phyloP scores from a whole-genome alignment of 345 rosid species.

The Salix arbutifolia region DNA sequence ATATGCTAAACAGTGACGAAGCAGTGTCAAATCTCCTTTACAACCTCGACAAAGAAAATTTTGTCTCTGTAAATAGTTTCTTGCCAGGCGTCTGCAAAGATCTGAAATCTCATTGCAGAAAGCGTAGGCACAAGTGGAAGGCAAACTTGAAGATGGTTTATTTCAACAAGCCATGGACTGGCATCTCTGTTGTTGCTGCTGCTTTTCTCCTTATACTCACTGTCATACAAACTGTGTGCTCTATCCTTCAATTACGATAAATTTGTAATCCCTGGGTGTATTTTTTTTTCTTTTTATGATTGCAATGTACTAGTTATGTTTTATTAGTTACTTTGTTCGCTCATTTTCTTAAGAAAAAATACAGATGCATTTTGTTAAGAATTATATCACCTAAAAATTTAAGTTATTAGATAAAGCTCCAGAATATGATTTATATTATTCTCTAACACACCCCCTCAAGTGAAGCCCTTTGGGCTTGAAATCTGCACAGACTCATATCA shows the following conservation, averaged over 20 bases:
- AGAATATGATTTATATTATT: too few relatives aligned
- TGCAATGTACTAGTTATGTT: too few relatives aligned
- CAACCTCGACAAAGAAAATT: neutral
- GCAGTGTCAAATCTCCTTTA: neutral
- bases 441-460: too few relatives aligned
- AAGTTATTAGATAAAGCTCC: too few relatives aligned
- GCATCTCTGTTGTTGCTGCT: slow-evolving; percentile 8
- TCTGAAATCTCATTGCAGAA: neutral
- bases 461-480: too few relatives aligned
- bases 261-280: accelerated
- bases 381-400: too few relatives aligned
- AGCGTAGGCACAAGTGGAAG: slow-evolving; percentile 15
- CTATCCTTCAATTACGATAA: neutral
- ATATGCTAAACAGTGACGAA: neutral
- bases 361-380: too few relatives aligned
- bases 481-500: too few relatives aligned
- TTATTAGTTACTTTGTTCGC: too few relatives aligned
- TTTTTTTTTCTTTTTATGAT: too few relatives aligned
- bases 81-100: neutral
- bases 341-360: too few relatives aligned
- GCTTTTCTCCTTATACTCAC: slow-evolving; percentile 12
- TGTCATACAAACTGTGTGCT: slow-evolving; percentile 1
- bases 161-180: slow-evolving; percentile 20
- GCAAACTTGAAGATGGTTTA: slow-evolving; percentile 9
- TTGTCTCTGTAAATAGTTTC: neutral